Evolutionary conservation across 768 basidiomycete species (phyloP), one percentile per base, ranked within the genome.

Genomic region (Hypholoma fasciculare): DNA sequence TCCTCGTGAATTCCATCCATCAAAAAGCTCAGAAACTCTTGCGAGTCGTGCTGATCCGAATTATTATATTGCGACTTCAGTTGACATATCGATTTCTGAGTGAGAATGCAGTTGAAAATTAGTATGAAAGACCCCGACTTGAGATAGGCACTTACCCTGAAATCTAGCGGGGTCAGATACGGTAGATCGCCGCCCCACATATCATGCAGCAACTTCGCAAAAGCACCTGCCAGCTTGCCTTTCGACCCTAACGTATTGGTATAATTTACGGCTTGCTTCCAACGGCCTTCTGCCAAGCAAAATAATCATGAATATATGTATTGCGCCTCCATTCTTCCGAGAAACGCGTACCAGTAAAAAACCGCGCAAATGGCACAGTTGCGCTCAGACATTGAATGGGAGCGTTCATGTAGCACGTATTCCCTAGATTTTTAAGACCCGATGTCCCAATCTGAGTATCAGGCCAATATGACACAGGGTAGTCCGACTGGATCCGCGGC

Each of bases 361-460:
- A 98, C 54, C 87, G 82, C 30, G 95, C 85, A 71, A 99, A 96
- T 0, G 96, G 96, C 7, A 91, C 85, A 0, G 96, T 97, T 0
- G 96, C 96, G 69, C 89, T 94, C 68, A 99, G 77, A 71, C 97
- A 99, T 72, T 99, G 97, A 14, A 99, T 85, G 6, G 94, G 95
- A 30, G 97, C 92, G 71, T 98, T 98, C 94, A 98, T 98, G 69
- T 98, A 99, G 71, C 97, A 99, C 7, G 97, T 99, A 71, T 98
- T 98, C 16, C 91, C 89, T 59, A 98, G 69, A 70, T 99, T 99
- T 82, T 96, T 96, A 69, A 99, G 71, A 3, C 96, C 96, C 0
- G 88, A 86, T 17, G 86, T 86, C 20, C 88, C 89, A 54, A 95
- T 86, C 60, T 88, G 83, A 40, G 85, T 77, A 68, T 95, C 92